A percentile compares a stretch with the other conserved stretches of the same genome.
phyloP scores from a whole-genome alignment of 805 yeast species.

The Priceomyces castillae region DNA sequence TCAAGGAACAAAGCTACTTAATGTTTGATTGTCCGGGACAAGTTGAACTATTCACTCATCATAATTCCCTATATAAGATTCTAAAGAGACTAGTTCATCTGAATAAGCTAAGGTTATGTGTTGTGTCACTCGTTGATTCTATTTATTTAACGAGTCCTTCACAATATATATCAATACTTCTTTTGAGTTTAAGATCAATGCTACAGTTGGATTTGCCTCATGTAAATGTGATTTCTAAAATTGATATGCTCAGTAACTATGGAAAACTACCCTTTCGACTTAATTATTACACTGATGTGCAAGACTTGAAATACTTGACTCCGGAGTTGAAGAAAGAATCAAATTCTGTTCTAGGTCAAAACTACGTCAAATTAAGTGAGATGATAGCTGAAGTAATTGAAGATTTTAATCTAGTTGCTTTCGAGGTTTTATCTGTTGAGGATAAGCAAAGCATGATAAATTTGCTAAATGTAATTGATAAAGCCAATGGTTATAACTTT shows the following conservation, averaged over 20 bases:
- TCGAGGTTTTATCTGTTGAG: slow-evolving; percentile 86
- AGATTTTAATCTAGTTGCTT: slow-evolving; percentile 83
- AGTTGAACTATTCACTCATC: slow-evolving; percentile 91
- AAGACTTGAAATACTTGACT: slow-evolving; percentile 66
- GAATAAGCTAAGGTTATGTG: slow-evolving; percentile 73
- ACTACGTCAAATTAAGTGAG: slow-evolving; percentile 66
- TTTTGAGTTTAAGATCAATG: slow-evolving; percentile 87
- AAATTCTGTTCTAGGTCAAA: slow-evolving; percentile 57
- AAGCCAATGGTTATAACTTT: slow-evolving; percentile 89
- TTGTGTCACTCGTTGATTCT: slow-evolving; percentile 83
- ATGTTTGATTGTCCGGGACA: slow-evolving; percentile 95
- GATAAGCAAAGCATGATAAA: slow-evolving; percentile 91
- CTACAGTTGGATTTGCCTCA: slow-evolving; percentile 90
- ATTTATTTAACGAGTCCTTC: slow-evolving; percentile 81
- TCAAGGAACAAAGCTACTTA: slow-evolving; percentile 55
- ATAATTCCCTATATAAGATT: slow-evolving; percentile 65
- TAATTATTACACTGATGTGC: slow-evolving; percentile 89
- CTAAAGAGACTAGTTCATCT: slow-evolving; percentile 55
- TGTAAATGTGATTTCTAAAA: slow-evolving; percentile 86
- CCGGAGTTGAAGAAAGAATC: slow-evolving; percentile 74
- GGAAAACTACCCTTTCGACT: slow-evolving; percentile 80
- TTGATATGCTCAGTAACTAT: slow-evolving; percentile 73
- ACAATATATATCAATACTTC: slow-evolving; percentile 77
- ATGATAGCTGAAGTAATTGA: slow-evolving; percentile 79
- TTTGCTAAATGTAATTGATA: slow-evolving; percentile 73